A percentile compares a stretch with the other conserved stretches of the same genome.
Evolutionary conservation across 306 rosid genomes (phyloP).

Genomic region (Oemleria cerasiformis): DNA sequence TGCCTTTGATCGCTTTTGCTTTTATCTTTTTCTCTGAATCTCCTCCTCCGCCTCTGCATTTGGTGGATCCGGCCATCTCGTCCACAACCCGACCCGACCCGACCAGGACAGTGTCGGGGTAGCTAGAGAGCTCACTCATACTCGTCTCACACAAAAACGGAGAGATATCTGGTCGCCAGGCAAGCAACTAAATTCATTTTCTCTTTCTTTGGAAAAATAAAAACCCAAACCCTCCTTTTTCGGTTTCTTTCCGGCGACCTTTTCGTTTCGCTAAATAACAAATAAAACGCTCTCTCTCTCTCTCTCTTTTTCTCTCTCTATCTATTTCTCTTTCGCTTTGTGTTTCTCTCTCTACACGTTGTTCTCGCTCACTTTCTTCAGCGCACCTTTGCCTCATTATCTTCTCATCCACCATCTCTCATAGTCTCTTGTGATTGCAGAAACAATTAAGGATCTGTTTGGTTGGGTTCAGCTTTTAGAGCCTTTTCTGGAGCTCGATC

Average conservation of each 20-base stretch:
- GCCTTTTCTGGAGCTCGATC: constrained; percentile 9
- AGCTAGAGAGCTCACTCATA: not conserved
- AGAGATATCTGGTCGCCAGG: constrained; percentile 16
- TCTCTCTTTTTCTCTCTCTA: constrained; percentile 3
- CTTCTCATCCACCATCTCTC: not conserved
- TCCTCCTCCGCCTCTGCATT: not conserved
- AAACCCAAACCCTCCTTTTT: constrained; percentile 29
- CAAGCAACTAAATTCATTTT: constrained; percentile 15
- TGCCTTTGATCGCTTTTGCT: constrained; percentile 19
- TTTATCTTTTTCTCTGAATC: not conserved
- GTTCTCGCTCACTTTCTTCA: constrained; percentile 2
- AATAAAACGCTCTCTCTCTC: not conserved
- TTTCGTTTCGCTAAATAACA: constrained; percentile 36
- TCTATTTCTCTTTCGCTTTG: not conserved
- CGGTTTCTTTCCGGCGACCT: constrained; percentile 33
- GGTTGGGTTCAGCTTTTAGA: constrained; percentile 9
- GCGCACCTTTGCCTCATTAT: constrained; percentile 6
- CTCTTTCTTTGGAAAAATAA: constrained; percentile 11
- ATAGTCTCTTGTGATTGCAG: not conserved
- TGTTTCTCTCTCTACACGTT: constrained; percentile 13
- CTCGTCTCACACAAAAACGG: constrained; percentile 3
- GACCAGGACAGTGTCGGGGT: not conserved
- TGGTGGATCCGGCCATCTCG: not conserved
- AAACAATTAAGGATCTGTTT: constrained; percentile 20
- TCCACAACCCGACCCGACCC: not conserved